phyloP scores from a whole-genome alignment of 192 early-diverging fungal genomes.

The Coemansia biformis region DNA sequence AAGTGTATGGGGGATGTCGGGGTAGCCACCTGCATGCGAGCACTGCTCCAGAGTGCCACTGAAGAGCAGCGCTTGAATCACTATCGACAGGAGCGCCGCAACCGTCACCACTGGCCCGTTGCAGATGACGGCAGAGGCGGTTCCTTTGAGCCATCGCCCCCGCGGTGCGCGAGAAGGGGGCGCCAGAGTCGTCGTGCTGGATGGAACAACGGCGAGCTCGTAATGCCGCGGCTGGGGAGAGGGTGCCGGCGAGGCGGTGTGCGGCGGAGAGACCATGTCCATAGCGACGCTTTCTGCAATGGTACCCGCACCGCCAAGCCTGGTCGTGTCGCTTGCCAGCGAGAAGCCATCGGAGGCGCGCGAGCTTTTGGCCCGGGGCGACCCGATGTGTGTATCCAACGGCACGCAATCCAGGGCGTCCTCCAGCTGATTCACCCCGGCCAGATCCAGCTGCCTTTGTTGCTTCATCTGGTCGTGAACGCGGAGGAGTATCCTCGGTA shows the following conservation, averaged over 20 bases:
- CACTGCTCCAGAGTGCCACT: conserved; percentile 7
- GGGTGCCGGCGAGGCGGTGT: too few species aligned
- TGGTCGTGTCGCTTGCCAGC: conserved; percentile 2
- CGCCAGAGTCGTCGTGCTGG: conserved; percentile 1
- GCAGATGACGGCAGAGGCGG: not conserved
- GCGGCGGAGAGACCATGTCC: too few species aligned
- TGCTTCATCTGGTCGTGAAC: not conserved
- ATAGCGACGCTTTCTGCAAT: too few species aligned
- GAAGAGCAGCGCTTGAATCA: conserved; percentile 8
- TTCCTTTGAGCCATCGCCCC: not conserved
- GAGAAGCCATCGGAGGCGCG: not conserved
- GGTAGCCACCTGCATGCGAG: not conserved
- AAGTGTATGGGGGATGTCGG: not conserved
- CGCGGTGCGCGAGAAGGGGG: not conserved
- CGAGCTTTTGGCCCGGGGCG: too few species aligned
- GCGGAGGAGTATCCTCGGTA: conserved; percentile 1
- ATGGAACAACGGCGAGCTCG: too few species aligned
- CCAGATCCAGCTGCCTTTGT: not conserved
- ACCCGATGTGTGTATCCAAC: not conserved
- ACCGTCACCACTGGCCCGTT: conserved; percentile 5
- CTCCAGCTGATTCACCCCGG: not conserved
- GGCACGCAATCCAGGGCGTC: not conserved
- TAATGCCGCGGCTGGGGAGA: too few species aligned
- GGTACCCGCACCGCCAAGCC: not conserved
- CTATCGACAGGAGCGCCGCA: conserved; percentile 4